Conservation (phyloP, 306 rosid species). For the Senna tora region DNA sequence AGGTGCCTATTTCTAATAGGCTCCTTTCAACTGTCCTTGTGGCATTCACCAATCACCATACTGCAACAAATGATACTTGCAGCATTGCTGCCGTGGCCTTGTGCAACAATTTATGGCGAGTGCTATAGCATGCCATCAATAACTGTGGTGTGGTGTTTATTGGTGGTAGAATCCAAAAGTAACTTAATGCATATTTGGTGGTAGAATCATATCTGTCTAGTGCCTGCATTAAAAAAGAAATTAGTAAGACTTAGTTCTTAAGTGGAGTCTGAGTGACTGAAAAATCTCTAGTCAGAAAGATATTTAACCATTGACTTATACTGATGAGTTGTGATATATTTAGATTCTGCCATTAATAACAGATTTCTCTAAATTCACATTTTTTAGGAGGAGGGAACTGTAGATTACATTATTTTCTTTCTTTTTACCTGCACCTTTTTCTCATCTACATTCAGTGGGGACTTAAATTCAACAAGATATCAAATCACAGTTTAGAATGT, state of each 20-base stretch:
- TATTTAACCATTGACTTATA: neutral
- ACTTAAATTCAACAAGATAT: constrained; percentile 4
- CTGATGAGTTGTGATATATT: neutral
- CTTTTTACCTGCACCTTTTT: neutral
- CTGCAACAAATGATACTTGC: neutral
- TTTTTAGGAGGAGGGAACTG: neutral
- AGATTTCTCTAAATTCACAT: neutral
- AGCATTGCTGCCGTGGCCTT: neutral
- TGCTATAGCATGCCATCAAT: neutral
- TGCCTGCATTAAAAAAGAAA: neutral
- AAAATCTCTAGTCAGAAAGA: neutral
- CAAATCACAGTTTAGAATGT: constrained; percentile 12
- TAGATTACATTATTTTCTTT: neutral
- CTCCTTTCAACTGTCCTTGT: neutral
- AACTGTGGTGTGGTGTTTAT: neutral
- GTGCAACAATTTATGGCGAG: neutral
- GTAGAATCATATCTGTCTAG: neutral
- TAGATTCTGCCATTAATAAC: neutral
- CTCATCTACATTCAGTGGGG: constrained; percentile 16
- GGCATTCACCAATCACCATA: neutral
- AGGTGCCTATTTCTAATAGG: neutral
- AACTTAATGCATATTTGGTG: constrained; percentile 2
- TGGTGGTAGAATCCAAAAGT: neutral
- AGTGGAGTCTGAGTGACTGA: constrained; percentile 10
- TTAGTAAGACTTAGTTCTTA: neutral